phyloP scores from a whole-genome alignment of 2,329 filamentous ascomycete genomes.

The Verticillium albo-atrum region DNA sequence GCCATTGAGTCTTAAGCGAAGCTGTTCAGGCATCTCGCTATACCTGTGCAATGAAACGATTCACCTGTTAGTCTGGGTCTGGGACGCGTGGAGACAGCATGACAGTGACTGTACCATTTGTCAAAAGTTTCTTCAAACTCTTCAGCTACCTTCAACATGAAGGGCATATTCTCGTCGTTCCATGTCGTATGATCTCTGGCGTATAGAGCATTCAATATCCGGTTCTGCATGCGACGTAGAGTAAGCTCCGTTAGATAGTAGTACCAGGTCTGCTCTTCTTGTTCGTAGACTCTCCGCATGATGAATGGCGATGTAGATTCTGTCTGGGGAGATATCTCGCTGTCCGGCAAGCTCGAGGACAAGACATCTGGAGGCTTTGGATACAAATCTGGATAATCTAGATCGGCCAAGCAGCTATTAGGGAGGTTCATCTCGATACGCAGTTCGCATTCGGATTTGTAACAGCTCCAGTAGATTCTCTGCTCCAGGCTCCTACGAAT shows the following conservation, averaged over 20 bases:
- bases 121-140: background rate
- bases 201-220: slow-evolving; percentile 9
- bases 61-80: no score
- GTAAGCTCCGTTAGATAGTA: slow-evolving; percentile 13
- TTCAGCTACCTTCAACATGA: background rate
- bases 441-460: slow-evolving; percentile 23
- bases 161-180: slow-evolving; percentile 7
- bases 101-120: background rate
- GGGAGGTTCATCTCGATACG: slow-evolving; percentile 10
- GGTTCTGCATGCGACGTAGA: slow-evolving; percentile 5
- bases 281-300: background rate
- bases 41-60: no score
- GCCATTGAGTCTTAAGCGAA: background rate
- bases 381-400: slow-evolving; percentile 4
- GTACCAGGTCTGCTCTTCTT: slow-evolving; percentile 13
- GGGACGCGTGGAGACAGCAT: background rate
- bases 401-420: background rate
- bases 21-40: slow-evolving; percentile 3
- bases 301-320: no score
- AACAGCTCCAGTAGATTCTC: slow-evolving; percentile 27
- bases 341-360: no score
- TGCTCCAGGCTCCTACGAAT: slow-evolving; percentile 16
- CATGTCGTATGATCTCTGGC: background rate
- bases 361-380: no score
- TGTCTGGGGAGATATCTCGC: no score